These are phyloP conservation scores for Calonectria pteridis DNA, from an alignment of 2,329 filamentous ascomycete genomes.

Conservation along the genomic window DNA sequence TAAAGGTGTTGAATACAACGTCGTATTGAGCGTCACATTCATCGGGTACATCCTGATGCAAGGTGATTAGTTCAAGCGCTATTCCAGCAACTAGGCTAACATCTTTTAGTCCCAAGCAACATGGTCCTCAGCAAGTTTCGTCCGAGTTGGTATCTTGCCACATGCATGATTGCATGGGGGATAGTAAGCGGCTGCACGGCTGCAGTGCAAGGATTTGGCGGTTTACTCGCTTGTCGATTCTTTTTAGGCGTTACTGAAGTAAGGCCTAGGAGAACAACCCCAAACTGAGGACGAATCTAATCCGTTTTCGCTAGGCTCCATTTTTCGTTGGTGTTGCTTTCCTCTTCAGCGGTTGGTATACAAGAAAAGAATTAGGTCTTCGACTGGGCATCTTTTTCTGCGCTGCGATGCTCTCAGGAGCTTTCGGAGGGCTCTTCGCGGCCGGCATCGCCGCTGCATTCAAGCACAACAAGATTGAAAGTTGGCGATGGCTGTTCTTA, in stretches of 20 bases:
- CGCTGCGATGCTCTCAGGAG: conserved; percentile 51
- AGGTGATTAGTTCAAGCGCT: conserved; percentile 23
- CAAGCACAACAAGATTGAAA: conserved; percentile 25
- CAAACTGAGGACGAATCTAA: background rate
- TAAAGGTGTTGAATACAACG: conserved; percentile 54
- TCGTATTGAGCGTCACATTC: conserved; percentile 50
- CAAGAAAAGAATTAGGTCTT: conserved; percentile 41
- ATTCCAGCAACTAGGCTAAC: background rate
- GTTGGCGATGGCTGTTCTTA: conserved; percentile 33
- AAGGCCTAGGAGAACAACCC: background rate
- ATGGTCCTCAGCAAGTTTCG: conserved; percentile 58
- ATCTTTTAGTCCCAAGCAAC: conserved; percentile 57
- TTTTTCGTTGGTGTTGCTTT: conserved; percentile 46
- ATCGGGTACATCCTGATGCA: conserved; percentile 53
- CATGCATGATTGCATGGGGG: conserved; percentile 43
- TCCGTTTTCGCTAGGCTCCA: conserved; percentile 5
- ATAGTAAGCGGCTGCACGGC: conserved; percentile 38
- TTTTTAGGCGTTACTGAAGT: conserved; percentile 39
- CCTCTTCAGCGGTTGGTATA: conserved; percentile 47
- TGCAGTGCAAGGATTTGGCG: conserved; percentile 32
- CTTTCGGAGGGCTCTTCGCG: conserved; percentile 59
- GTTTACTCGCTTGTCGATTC: conserved; percentile 35
- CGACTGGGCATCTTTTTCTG: conserved; percentile 50
- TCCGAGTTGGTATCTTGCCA: conserved; percentile 54
- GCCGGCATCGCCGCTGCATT: conserved; percentile 53